Conservation (phyloP, 108 stramenopile genomes). For the Heterococcus sp. region DNA sequence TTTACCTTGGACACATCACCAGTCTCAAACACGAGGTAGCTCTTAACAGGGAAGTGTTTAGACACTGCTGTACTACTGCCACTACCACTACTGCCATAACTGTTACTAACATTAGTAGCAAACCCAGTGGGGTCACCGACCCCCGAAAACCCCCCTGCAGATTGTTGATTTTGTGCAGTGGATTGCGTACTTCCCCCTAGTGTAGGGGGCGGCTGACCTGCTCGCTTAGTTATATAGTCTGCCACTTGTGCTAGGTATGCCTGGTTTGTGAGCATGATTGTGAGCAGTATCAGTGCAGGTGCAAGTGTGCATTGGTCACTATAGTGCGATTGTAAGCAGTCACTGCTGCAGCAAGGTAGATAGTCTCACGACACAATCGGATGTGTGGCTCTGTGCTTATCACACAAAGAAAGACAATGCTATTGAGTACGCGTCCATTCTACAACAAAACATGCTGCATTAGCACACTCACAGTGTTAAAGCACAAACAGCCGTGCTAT, state of each 20-base stretch:
- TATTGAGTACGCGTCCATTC: too few relatives aligned
- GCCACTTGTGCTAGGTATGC: constrained; percentile 22
- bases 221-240: constrained; percentile 30
- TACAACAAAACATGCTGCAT: too few relatives aligned
- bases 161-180: neutral
- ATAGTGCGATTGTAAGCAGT: too few relatives aligned
- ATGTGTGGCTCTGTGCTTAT: too few relatives aligned
- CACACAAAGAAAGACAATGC: too few relatives aligned
- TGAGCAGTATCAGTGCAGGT: too few relatives aligned
- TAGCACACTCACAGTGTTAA: neutral
- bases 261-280: too few relatives aligned
- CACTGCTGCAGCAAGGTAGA: too few relatives aligned
- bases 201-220: constrained; percentile 13
- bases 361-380: too few relatives aligned
- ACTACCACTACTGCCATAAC: neutral
- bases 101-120: constrained; percentile 5
- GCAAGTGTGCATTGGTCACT: too few relatives aligned
- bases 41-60: constrained; percentile 13
- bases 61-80: neutral
- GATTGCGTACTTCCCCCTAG: neutral
- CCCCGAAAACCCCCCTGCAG: constrained; percentile 12
- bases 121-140: constrained; percentile 35
- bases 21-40: constrained; percentile 15
- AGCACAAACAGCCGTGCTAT: neutral
- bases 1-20: constrained; percentile 13